These are phyloP conservation scores for Talaromyces adpressus DNA, from an alignment of 495 filamentous ascomycete genomes.

Conservation along the genomic window DNA sequence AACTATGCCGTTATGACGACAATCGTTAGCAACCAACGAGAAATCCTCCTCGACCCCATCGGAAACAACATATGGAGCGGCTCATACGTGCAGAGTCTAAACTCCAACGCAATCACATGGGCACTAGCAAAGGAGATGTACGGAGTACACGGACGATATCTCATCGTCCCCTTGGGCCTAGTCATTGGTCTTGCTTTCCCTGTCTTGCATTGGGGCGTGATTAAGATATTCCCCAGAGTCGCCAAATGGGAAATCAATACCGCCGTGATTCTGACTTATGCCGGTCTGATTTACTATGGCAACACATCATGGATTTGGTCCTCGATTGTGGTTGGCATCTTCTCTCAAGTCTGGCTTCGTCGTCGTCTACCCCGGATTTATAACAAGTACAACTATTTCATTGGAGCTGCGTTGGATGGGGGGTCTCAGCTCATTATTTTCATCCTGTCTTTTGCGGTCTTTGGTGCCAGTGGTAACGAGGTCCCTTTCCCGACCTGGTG, in stretches of 20 bases:
- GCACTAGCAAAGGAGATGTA: conserved; percentile 25
- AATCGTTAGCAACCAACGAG: conserved; percentile 25
- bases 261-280: conserved; percentile 27
- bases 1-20: conserved; percentile 41
- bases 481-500: conserved; percentile 1
- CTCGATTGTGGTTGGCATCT: conserved; percentile 31
- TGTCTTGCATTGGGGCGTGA: not conserved
- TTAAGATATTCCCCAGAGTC: conserved; percentile 1
- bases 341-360: conserved; percentile 38
- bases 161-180: conserved; percentile 29
- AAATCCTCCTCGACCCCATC: conserved; percentile 25
- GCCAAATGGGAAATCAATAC: conserved; percentile 17
- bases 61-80: conserved; percentile 37
- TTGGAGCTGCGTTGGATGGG: conserved; percentile 44
- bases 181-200: conserved; percentile 30
- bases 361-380: conserved; percentile 35
- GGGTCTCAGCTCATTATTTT: conserved; percentile 40
- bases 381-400: conserved; percentile 46
- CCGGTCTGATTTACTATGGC: conserved; percentile 26
- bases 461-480: conserved; percentile 25
- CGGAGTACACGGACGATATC: conserved; percentile 20
- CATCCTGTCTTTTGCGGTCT: conserved; percentile 44
- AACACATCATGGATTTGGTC: conserved; percentile 25
- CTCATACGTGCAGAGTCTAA: conserved; percentile 22
- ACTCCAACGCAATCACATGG: conserved; percentile 29